These are phyloP conservation scores for Manihot esculenta DNA, from an alignment of 441 rosid species.

Conservation along the genomic window DNA sequence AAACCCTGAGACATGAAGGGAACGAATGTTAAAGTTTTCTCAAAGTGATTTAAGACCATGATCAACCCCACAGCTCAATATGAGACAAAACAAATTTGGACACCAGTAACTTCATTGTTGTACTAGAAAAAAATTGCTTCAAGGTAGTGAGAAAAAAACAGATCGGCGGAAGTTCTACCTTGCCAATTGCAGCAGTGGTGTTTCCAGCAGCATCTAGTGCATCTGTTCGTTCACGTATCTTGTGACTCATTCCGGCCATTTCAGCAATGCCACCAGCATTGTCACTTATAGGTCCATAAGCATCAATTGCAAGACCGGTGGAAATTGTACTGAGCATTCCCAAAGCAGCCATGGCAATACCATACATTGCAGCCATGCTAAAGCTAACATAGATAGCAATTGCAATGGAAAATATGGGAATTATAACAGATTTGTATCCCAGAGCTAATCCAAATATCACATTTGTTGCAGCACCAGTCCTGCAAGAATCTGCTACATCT, in stretches of 20 bases:
- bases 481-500: conserved; percentile 76
- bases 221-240: conserved; percentile 56
- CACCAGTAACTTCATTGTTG: not conserved
- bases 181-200: conserved; percentile 78
- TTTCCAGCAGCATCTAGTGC: conserved; percentile 72
- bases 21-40: not conserved
- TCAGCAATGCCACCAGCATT: conserved; percentile 71
- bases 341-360: conserved; percentile 60
- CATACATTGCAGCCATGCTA: conserved; percentile 68
- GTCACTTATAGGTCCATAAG: conserved; percentile 74
- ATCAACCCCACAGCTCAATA: too few species aligned
- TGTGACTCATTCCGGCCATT: conserved; percentile 69
- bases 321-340: conserved; percentile 79
- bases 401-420: conserved; percentile 65
- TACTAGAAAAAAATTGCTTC: not conserved
- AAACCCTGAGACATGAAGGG: conserved; percentile 45
- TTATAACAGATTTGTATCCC: conserved; percentile 66
- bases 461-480: conserved; percentile 66
- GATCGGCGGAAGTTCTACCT: conserved; percentile 31
- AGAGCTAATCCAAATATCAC: conserved; percentile 68
- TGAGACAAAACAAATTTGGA: too few species aligned
- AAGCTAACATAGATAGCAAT: conserved; percentile 54
- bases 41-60: too few species aligned
- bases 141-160: too few species aligned
- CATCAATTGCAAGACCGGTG: conserved; percentile 62